These are phyloP conservation scores for Fusarium palustre DNA, from an alignment of 2,329 filamentous ascomycete species.

Conservation along the genomic window DNA sequence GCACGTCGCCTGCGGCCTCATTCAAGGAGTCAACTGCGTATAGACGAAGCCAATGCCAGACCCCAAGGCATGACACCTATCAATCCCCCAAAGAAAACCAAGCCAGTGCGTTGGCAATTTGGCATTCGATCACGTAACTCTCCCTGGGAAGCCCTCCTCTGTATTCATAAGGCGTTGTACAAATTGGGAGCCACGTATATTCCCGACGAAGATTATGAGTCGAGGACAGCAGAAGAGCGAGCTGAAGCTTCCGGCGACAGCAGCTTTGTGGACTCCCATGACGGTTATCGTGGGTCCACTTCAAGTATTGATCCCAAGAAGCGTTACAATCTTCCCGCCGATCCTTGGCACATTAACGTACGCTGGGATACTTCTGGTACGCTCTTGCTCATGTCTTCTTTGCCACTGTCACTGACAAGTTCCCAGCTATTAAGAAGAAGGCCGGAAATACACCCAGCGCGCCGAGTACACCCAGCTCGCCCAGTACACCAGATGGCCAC, in stretches of 20 bases:
- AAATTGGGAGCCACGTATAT: constrained; percentile 93
- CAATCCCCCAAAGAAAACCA: constrained; percentile 74
- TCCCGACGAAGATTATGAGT: constrained; percentile 69
- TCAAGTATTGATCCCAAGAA: constrained; percentile 63
- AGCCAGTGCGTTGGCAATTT: constrained; percentile 95
- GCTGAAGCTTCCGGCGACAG: constrained; percentile 53
- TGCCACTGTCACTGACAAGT: constrained; percentile 23
- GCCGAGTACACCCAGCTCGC: constrained; percentile 32
- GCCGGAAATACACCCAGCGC: constrained; percentile 32
- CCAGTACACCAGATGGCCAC: constrained; percentile 51
- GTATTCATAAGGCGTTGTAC: constrained; percentile 90
- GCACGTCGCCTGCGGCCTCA: constrained; percentile 87
- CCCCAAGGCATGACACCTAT: constrained; percentile 73
- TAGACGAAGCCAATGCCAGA: constrained; percentile 72
- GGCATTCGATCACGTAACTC: constrained; percentile 95
- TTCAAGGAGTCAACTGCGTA: constrained; percentile 74
- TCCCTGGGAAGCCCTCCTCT: constrained; percentile 92
- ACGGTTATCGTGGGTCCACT: constrained; percentile 53
- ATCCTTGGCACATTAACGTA: constrained; percentile 94
- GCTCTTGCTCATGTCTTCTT: constrained; percentile 51
- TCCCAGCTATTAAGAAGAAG: constrained; percentile 49
- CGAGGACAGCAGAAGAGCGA: constrained; percentile 58
- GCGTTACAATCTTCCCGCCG: constrained; percentile 87
- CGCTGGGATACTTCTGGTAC: constrained; percentile 87
- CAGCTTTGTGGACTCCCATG: constrained; percentile 57